Percentiles rank a stretch among this genome's conserved stretches.
Conservation (phyloP, 345 rosid species). For the Microthlaspi erraticum region DNA sequence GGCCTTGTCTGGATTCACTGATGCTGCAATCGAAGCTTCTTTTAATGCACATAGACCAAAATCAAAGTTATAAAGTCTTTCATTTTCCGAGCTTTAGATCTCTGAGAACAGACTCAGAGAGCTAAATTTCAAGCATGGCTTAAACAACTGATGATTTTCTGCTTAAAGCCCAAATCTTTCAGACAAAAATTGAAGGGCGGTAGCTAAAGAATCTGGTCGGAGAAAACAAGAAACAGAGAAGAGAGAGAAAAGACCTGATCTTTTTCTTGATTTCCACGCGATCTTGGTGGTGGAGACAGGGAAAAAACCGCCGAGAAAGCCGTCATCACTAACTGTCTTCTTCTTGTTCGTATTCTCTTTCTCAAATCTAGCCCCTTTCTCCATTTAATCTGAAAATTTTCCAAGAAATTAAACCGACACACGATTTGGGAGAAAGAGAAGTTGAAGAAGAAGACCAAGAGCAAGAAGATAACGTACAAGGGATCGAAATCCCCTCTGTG, state of each 20-base stretch:
- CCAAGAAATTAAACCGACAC: neutral
- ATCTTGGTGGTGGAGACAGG: slow-evolving; percentile 70
- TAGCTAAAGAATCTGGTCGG: neutral
- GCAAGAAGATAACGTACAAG: slow-evolving; percentile 40
- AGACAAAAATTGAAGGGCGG: slow-evolving; percentile 1
- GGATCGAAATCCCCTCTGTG: neutral
- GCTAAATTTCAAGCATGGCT: slow-evolving; percentile 14
- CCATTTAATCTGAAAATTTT: slow-evolving; percentile 32
- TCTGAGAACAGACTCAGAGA: neutral
- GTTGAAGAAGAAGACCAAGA: slow-evolving; percentile 21
- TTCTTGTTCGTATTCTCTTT: slow-evolving; percentile 42
- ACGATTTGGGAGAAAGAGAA: slow-evolving; percentile 4
- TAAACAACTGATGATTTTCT: slow-evolving; percentile 1
- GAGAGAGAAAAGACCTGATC: slow-evolving; percentile 57
- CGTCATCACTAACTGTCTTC: slow-evolving; percentile 49
- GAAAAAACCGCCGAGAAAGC: slow-evolving; percentile 67
- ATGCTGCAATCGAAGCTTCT: slow-evolving; percentile 8
- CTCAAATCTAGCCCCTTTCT: slow-evolving; percentile 36
- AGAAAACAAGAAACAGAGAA: slow-evolving; percentile 20
- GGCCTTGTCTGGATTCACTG: slow-evolving; percentile 45
- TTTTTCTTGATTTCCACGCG: slow-evolving; percentile 80
- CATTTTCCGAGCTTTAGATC: slow-evolving; percentile 16
- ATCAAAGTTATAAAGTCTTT: neutral
- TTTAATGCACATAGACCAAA: slow-evolving; percentile 7
- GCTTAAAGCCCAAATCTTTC: slow-evolving; percentile 7